Evolutionary conservation across 2,329 filamentous ascomycete species (phyloP).

Genomic region (Fusarium longipes): DNA sequence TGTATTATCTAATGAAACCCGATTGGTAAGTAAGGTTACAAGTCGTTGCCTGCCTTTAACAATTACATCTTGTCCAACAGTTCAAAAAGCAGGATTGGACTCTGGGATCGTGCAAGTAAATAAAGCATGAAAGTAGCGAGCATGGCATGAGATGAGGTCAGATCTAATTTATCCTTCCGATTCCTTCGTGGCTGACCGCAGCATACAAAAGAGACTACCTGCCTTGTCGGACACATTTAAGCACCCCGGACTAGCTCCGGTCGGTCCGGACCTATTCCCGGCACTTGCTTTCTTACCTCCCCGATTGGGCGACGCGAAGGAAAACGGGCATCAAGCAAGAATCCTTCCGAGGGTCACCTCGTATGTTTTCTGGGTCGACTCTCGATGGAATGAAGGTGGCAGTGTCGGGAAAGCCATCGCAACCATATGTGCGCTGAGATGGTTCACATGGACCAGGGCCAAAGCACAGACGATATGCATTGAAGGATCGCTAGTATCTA

Average conservation of each 20-base stretch:
- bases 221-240: background rate
- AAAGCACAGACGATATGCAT: slow-evolving; percentile 4
- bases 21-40: background rate
- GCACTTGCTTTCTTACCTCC: background rate
- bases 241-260: background rate
- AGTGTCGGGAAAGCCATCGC: background rate
- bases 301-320: slow-evolving; percentile 2
- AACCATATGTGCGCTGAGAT: slow-evolving; percentile 4
- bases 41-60: background rate
- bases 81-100: background rate
- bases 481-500: slow-evolving; percentile 3
- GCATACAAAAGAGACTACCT: slow-evolving; percentile 4
- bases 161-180: slow-evolving; percentile 7
- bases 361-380: slow-evolving; percentile 2
- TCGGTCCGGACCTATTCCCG: background rate
- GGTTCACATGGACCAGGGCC: slow-evolving; percentile 2
- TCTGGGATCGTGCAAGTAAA: background rate
- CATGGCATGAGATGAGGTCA: background rate
- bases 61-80: background rate
- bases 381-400: slow-evolving; percentile 3
- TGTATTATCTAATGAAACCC: background rate
- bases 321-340: background rate
- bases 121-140: background rate
- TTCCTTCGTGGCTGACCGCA: slow-evolving; percentile 4
- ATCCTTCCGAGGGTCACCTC: slow-evolving; percentile 7